Base-by-base conservation (phyloP, 106 monocot genomes). In the Triglochin maritima region DNA sequence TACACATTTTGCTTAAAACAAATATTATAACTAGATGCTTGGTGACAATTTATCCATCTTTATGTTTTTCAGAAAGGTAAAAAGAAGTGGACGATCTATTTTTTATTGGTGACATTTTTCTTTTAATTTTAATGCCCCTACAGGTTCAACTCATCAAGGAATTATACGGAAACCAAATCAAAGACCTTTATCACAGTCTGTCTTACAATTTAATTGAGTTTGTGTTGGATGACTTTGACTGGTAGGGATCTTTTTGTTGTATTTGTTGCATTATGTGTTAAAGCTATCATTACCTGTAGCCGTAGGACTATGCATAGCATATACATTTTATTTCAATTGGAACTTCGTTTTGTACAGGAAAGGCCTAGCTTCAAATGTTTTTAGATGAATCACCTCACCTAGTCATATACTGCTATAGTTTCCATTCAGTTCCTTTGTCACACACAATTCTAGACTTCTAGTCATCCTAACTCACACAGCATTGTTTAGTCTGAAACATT, bases 131-230 rank as follows among this genome's bases (percentile, higher is more conserved):
- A 3, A n/a, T 64, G 49, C n/a, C 16, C 17, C 47, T 79, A 46
- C 73, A 98, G 98, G 86, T 98, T 69, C 81, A 82, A 1, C 86
- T 98, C 74, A 76, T 98, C 47, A 98, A 92, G 82, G 88, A 88
- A 69, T 79, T 98, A 15, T 98, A 92, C 69, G 98, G 88, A 51
- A 79, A 88, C 61, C 98, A 92, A 66, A 92, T 98, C 61, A 65
- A 72, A 43, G 88, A 98, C 54, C 79, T 98, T 29, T 92, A 79
- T 70, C 87, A 85, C 69, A 95, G 83, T 51, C 87, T 90, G 57
- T 64, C 94, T 16, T 95, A 81, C 79, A 90, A 89, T 73, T 73
- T 90, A 60, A 79, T 95, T 70, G 94, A 95, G 79, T 95, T 95
- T 83, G 83, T 87, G 47, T 49, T 90, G 60, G 90, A 95, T 71